phyloP scores from a whole-genome alignment of 768 basidiomycete genomes.

The Kwoniella europaea region DNA sequence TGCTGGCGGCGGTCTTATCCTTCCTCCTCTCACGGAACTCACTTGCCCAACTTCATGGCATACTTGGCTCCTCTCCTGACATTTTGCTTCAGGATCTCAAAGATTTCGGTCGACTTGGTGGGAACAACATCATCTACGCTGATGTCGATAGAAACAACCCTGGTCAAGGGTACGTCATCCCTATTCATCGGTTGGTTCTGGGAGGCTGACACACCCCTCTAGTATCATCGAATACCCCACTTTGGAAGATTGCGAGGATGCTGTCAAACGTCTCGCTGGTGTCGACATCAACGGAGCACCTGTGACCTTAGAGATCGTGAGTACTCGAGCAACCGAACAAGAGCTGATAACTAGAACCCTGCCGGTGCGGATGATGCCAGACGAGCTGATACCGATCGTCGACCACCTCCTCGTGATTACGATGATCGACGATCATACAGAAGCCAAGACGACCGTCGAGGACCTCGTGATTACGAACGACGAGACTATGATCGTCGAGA shows the following conservation, averaged over 20 bases:
- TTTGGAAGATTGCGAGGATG: conserved; percentile 88
- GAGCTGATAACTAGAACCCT: conserved; percentile 52
- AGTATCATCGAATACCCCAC: conserved; percentile 90
- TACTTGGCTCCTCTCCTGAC: conserved; percentile 9
- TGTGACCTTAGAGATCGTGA: conserved; percentile 41
- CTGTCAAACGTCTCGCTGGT: conserved; percentile 83
- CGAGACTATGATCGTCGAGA: conserved; percentile 54
- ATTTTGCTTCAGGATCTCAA: conserved; percentile 77
- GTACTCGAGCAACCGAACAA: conserved; percentile 60
- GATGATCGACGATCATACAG: conserved; percentile 60
- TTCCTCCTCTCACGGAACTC: background rate
- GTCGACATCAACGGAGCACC: conserved; percentile 69
- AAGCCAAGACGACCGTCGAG: conserved; percentile 27
- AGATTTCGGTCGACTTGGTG: conserved; percentile 93
- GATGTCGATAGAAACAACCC: conserved; percentile 88
- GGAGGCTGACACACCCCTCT: conserved; percentile 14
- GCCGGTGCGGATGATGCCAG: conserved; percentile 27
- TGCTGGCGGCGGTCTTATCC: background rate
- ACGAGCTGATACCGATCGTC: conserved; percentile 34
- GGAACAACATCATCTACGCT: conserved; percentile 82
- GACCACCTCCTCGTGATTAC: conserved; percentile 58
- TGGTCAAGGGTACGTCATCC: conserved; percentile 76
- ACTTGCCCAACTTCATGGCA: background rate
- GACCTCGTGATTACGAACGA: conserved; percentile 36
- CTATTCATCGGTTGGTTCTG: background rate